Base-by-base conservation (phyloP, 225 moss, liverwort and hornwort genomes). In the Climacium dendroides region DNA sequence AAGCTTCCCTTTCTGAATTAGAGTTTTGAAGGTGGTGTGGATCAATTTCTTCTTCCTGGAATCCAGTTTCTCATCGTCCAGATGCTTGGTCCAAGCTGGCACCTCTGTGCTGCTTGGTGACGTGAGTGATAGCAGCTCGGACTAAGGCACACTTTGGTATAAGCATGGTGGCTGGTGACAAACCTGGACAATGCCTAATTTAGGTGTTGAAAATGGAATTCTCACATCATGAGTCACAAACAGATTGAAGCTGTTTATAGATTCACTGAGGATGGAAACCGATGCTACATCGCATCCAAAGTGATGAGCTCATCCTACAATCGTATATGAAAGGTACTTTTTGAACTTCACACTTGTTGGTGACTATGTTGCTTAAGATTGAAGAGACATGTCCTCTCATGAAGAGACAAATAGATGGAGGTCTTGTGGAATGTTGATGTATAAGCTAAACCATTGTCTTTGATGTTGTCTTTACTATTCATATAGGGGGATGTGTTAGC, bases 81-180 rank as follows among this genome's bases (percentile, higher is more conserved):
- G 82, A 66, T 89, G 82, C 85, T 92, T 90, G 90, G n/a, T 71
- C 72, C 48, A 92, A 73, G 82, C 82, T 92, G 34, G 85, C 85
- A 34, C 92, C 92, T 73, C 43, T 70, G 60, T 75, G 82, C 41
- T 92, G 82, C 43, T 85, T 87, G 45, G 79, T 79, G 11, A 90
- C 29, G 37, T 90, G 85, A n/a, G 47, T 50, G 35, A 90, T 69
- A 19, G 87, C 87, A 35, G 87, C 78, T 48, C 53, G 82, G 63
- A 90, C 66, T 25, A 89, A 62, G 25, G 87, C 78, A 52, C 86
- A 88, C 25, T 82, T 88, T 5, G 78, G 63, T 70, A 85, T 13
- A 47, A 88, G 69, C 88, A 85, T 88, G 26, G 34, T 30, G 58
- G 34, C 59, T 32, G 35, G 59, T 50, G 50, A 60, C 60, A 59